Evolutionary conservation across 2,329 filamentous ascomycete genomes (phyloP), one percentile per base, ranked within the genome.

Genomic region (Penicillium griseofulvum): DNA sequence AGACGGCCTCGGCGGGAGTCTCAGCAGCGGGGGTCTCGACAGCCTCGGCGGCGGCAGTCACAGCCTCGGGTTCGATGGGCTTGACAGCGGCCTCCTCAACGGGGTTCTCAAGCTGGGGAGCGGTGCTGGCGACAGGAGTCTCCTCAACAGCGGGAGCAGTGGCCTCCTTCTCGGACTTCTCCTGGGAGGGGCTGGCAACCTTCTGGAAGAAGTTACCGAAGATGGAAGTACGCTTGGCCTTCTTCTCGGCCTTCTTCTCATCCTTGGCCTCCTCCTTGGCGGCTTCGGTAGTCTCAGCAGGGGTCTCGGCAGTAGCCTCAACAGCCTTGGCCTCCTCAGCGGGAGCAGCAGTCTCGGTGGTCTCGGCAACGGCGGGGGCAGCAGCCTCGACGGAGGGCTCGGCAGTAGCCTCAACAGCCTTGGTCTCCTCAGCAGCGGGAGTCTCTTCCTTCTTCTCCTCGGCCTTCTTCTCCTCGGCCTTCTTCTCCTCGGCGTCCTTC

Each of bases 151-250:
- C 71, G 41, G 78, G 75, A 49, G 80, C 76, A 65, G 80, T 74
- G 43, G 70, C 71, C 58, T 81, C 77, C 65, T 78, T 78, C 65
- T 79, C 76, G 14, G 72, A 68, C 68, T 78, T 78, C 69, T 78
- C 76, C 43, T 74, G 69, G 52, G 70, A 70, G 31, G 76, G 75
- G 70, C 72, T 77, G 58, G 70, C 68, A 47, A 78, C 73, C 82
- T 93, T 93, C 83, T 90, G 88, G 76, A 82, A 83, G 71, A 90
- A 86, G 69, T 85, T 87, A 67, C 85, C 85, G 76, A 95, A 95
- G 68, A 92, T 87, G 63, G 90, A 94, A 76, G 86, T 86, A 75
- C 91, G 89, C 89, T 95, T 96, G 76, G 77, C 63, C 76, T 86
- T 84, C 57, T 78, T 75, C 57, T 78, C 77, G 52, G 76, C 67